phyloP scores from a whole-genome alignment of 768 basidiomycete species.

The Mycena haematopus region DNA sequence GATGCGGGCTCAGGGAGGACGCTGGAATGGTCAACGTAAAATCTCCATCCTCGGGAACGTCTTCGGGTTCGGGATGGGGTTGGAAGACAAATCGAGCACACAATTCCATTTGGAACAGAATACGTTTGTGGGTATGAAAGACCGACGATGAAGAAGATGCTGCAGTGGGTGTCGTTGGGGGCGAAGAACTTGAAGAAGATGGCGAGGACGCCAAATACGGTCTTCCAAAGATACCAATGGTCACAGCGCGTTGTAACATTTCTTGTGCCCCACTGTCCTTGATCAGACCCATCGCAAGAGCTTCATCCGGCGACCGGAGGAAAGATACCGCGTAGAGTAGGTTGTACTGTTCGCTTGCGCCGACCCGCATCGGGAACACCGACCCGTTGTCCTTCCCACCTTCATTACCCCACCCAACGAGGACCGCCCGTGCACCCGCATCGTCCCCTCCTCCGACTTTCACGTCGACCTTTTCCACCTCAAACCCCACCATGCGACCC shows the following conservation, averaged over 20 bases:
- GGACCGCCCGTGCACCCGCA: conserved; percentile 50
- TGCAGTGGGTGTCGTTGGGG: neutral
- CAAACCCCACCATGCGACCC: conserved; percentile 66
- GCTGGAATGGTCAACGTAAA: conserved; percentile 41
- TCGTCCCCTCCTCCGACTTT: conserved; percentile 66
- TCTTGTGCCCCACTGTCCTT: conserved; percentile 32
- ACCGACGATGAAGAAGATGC: conserved; percentile 10
- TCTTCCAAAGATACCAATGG: conserved; percentile 79
- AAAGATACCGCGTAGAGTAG: conserved; percentile 90
- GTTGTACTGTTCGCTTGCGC: conserved; percentile 82
- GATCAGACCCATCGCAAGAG: conserved; percentile 44
- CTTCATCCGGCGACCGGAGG: conserved; percentile 67
- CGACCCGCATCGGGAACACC: conserved; percentile 77
- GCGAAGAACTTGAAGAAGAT: too few relatives aligned
- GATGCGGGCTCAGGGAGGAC: conserved; percentile 79
- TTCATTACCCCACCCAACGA: conserved; percentile 63
- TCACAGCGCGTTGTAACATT: conserved; percentile 67
- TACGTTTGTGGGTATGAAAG: conserved; percentile 63
- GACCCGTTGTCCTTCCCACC: conserved; percentile 50
- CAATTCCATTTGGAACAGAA: conserved; percentile 94
- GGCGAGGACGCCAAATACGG: conserved; percentile 53
- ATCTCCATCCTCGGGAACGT: conserved; percentile 40
- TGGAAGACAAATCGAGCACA: conserved; percentile 72
- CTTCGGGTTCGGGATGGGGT: conserved; percentile 39
- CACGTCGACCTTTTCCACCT: conserved; percentile 78